These are phyloP conservation scores for Verticillium nonalfalfae DNA, from an alignment of 2,329 filamentous ascomycete species.

Conservation along the genomic window DNA sequence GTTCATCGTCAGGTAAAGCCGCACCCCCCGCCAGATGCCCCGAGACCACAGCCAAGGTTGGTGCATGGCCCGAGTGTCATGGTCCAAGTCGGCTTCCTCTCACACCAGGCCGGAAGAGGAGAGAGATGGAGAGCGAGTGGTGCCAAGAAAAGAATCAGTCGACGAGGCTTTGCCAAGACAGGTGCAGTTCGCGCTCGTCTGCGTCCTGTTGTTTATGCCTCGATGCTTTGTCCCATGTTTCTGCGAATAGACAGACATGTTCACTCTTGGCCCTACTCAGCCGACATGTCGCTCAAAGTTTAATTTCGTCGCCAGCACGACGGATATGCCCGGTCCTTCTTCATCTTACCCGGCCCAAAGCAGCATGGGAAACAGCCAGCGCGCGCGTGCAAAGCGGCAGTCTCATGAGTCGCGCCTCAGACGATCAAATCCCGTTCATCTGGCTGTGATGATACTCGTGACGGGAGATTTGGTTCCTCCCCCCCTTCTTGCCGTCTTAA, in stretches of 20 bases:
- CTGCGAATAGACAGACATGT: background rate
- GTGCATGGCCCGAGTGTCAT: background rate
- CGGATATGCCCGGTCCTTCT: background rate
- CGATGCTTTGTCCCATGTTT: background rate
- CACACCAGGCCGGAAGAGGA: background rate
- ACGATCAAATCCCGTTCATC: background rate
- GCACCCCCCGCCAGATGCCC: background rate
- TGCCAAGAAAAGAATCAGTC: background rate
- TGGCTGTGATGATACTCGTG: background rate
- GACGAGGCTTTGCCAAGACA: background rate
- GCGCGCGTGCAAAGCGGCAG: background rate
- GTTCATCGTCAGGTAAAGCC: background rate
- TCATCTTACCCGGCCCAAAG: background rate
- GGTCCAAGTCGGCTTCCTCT: no score
- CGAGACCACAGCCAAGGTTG: background rate
- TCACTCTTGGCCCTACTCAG: background rate
- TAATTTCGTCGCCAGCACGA: background rate
- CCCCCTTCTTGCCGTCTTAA: background rate
- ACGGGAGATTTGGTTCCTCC: background rate
- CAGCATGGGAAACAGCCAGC: background rate
- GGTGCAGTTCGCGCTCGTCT: background rate
- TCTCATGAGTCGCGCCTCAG: background rate
- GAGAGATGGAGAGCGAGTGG: background rate
- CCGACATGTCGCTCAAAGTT: background rate
- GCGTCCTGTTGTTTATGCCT: background rate